Percentiles rank a stretch among this genome's conserved stretches.
Conservation (phyloP, 176 grass and related monocot genomes). For the Miscanthus lutarioriparius region DNA sequence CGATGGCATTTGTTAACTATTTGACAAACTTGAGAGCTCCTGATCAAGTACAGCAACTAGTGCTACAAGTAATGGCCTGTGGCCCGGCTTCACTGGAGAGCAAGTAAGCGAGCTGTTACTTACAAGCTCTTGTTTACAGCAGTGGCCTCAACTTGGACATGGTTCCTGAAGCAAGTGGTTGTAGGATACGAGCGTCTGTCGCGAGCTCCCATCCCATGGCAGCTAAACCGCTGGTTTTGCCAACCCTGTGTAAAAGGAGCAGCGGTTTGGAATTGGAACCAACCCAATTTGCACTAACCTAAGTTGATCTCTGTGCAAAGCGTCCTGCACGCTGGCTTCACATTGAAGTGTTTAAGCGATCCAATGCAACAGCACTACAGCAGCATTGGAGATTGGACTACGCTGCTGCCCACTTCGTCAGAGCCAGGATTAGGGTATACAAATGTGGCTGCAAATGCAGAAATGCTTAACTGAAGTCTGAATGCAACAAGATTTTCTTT, state of each 20-base stretch:
- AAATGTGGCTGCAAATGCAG: neutral
- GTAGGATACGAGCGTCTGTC: neutral
- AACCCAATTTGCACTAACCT: conserved; percentile 29
- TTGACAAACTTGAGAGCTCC: conserved; percentile 17
- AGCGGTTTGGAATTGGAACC: conserved; percentile 8
- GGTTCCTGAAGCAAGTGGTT: conserved; percentile 25
- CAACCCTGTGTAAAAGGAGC: neutral
- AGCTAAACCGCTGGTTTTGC: conserved; percentile 23
- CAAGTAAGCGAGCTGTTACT: neutral
- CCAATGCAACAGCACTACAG: conserved; percentile 9
- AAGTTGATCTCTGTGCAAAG: neutral
- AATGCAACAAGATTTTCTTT: neutral
- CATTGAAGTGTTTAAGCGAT: neutral
- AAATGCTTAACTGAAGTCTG: neutral
- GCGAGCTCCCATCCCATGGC: conserved; percentile 11
- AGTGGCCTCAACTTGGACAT: conserved; percentile 32
- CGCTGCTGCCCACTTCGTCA: neutral
- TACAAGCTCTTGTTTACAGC: conserved; percentile 1
- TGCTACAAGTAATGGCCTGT: neutral
- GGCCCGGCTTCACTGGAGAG: neutral
- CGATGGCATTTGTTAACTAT: conserved; percentile 30
- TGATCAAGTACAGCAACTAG: too few relatives aligned
- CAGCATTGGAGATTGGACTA: neutral
- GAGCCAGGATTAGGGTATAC: neutral
- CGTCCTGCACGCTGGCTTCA: neutral